Conservation (phyloP, 129 eudicot genomes). For the Flaveria brownii region DNA sequence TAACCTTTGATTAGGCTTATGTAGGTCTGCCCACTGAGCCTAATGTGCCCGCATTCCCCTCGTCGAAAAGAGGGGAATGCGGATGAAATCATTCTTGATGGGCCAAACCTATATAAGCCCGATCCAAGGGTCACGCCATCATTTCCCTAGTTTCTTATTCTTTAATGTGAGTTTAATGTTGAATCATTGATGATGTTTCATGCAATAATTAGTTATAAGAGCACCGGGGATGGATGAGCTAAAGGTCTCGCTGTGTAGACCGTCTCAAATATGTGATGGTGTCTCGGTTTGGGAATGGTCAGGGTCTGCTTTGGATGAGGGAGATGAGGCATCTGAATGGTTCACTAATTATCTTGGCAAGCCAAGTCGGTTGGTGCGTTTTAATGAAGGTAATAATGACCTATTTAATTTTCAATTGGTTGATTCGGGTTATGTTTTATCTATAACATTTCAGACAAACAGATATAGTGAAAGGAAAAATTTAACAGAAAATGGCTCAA, state of each 20-base stretch:
- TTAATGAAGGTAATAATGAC: slow-evolving; percentile 57
- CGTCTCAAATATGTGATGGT: slow-evolving; percentile 47
- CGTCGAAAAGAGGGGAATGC: not conserved
- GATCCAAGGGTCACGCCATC: not conserved
- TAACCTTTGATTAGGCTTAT: not conserved
- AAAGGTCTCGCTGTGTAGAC: slow-evolving; percentile 58
- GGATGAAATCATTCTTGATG: not conserved
- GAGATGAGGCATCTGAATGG: slow-evolving; percentile 70
- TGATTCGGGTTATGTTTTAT: not conserved
- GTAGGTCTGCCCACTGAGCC: not conserved
- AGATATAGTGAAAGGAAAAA: not conserved
- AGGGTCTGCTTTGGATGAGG: slow-evolving; percentile 84
- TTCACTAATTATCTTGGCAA: slow-evolving; percentile 66
- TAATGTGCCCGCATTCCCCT: not conserved
- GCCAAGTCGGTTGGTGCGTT: slow-evolving; percentile 75
- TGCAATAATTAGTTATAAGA: slow-evolving; percentile 44
- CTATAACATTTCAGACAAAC: not conserved
- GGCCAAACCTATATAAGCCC: not conserved
- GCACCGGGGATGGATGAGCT: slow-evolving; percentile 77
- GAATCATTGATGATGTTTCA: not conserved
- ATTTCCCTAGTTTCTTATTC: not conserved
- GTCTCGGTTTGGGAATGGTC: slow-evolving; percentile 86
- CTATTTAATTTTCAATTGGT: not conserved
- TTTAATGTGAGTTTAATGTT: not conserved
- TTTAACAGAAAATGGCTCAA: not conserved